These are phyloP conservation scores for Actinomucor elegans DNA, from an alignment of 371 early-diverging fungal genomes.

Conservation along the genomic window DNA sequence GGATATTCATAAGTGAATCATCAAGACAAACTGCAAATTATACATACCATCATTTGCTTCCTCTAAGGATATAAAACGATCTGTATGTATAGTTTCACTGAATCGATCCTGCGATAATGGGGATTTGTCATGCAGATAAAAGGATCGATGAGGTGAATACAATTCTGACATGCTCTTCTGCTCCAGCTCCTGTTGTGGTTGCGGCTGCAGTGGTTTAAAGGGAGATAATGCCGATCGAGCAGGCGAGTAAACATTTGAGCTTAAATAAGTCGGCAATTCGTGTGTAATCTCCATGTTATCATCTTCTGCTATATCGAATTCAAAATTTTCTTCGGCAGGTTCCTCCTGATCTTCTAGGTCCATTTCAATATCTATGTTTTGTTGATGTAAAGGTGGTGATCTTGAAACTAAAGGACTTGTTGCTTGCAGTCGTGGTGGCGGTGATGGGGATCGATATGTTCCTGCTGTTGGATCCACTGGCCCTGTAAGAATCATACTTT, in stretches of 20 bases:
- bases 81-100: neutral
- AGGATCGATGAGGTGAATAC: neutral
- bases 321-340: neutral
- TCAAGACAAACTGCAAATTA: too few species aligned
- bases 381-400: neutral
- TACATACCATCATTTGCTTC: neutral
- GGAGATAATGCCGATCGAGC: neutral
- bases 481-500: neutral
- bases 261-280: neutral
- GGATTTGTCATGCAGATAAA: conserved; percentile 3
- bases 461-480: neutral
- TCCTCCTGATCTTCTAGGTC: neutral
- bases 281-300: conserved; percentile 7
- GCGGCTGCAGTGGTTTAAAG: neutral
- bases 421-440: neutral
- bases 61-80: neutral
- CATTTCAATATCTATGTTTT: neutral
- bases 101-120: neutral
- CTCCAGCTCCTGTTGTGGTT: too few species aligned
- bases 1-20: too few species aligned
- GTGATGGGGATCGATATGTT: neutral
- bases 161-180: neutral
- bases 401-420: too few species aligned
- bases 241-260: neutral
- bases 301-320: neutral